Evolutionary conservation across 768 basidiomycete genomes (phyloP).

Genomic region (Xerocomellus dryophilus): DNA sequence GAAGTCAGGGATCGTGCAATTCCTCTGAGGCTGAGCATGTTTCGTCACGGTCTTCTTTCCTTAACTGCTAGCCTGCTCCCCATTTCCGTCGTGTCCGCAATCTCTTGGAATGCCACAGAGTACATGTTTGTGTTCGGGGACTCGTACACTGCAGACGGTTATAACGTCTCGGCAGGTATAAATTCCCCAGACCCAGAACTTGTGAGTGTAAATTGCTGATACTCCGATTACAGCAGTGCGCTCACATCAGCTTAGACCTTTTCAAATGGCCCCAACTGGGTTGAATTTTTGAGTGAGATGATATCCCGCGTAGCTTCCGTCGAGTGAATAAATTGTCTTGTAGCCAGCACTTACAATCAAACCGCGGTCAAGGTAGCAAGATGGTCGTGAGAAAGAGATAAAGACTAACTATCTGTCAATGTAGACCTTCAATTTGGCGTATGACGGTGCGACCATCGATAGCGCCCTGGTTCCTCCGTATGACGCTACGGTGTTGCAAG

Average conservation of each 20-base stretch:
- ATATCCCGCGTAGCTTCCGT: neutral
- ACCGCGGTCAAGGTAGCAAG: conserved; percentile 42
- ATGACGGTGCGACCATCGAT: conserved; percentile 65
- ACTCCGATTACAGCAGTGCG: neutral
- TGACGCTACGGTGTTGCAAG: conserved; percentile 46
- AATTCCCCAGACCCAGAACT: conserved; percentile 50
- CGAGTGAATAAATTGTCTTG: conserved; percentile 4
- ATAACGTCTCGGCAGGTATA: conserved; percentile 57
- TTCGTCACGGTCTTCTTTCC: conserved; percentile 1
- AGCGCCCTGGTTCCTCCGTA: conserved; percentile 54
- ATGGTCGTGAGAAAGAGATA: neutral
- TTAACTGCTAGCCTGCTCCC: conserved; percentile 5
- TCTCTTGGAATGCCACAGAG: conserved; percentile 51
- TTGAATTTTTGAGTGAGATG: conserved; percentile 46
- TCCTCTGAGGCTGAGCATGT: conserved; percentile 9
- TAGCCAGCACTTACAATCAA: conserved; percentile 55
- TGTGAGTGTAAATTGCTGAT: conserved; percentile 33
- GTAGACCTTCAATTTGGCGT: conserved; percentile 65
- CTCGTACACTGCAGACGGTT: conserved; percentile 60
- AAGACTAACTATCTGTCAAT: neutral
- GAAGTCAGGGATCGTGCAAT: neutral
- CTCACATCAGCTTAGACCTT: conserved; percentile 40
- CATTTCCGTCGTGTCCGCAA: conserved; percentile 16
- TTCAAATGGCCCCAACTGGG: conserved; percentile 65
- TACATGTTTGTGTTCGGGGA: conserved; percentile 63